These are phyloP conservation scores for Pichia insulana DNA, from an alignment of 805 yeast genomes.

Conservation along the genomic window DNA sequence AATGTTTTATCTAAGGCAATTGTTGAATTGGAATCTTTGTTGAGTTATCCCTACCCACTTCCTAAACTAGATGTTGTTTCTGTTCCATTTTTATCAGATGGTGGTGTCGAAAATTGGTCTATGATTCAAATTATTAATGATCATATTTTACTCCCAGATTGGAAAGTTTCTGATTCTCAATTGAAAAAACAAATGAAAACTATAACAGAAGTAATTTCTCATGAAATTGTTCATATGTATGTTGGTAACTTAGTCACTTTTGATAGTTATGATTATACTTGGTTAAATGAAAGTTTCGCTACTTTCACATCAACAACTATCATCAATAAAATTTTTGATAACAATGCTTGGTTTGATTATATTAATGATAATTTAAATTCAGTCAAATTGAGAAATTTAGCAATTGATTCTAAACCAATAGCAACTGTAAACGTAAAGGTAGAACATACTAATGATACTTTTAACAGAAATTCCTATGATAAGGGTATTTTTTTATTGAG, in stretches of 20 bases:
- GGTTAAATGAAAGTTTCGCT: slow-evolving; percentile 76
- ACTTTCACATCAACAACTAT: slow-evolving; percentile 51
- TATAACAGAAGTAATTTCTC: slow-evolving; percentile 51
- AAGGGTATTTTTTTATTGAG: slow-evolving; percentile 50
- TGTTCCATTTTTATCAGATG: slow-evolving; percentile 63
- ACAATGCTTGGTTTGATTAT: slow-evolving; percentile 28
- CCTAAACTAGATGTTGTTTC: slow-evolving; percentile 59
- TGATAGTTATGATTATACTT: slow-evolving; percentile 57
- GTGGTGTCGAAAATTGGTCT: slow-evolving; percentile 79
- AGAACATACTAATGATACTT: slow-evolving; percentile 37
- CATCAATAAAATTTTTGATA: slow-evolving; percentile 21
- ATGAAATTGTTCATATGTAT: slow-evolving; percentile 77
- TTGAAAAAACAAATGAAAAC: slow-evolving; percentile 15
- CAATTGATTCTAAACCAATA: slow-evolving; percentile 32
- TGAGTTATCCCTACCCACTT: slow-evolving; percentile 45
- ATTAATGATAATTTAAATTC: slow-evolving; percentile 20
- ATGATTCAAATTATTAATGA: slow-evolving; percentile 51
- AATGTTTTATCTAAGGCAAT: slow-evolving; percentile 38
- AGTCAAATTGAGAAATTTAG: slow-evolving; percentile 25
- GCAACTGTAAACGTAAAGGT: slow-evolving; percentile 29
- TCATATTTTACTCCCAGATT: slow-evolving; percentile 35
- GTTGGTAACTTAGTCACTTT: slow-evolving; percentile 61
- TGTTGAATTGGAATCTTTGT: slow-evolving; percentile 38
- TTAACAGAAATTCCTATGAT: slow-evolving; percentile 43
- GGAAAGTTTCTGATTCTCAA: slow-evolving; percentile 15